Percentiles rank a stretch among this genome's conserved stretches.
phyloP scores from a whole-genome alignment of 768 basidiomycete genomes.

The Harrya chromipes region DNA sequence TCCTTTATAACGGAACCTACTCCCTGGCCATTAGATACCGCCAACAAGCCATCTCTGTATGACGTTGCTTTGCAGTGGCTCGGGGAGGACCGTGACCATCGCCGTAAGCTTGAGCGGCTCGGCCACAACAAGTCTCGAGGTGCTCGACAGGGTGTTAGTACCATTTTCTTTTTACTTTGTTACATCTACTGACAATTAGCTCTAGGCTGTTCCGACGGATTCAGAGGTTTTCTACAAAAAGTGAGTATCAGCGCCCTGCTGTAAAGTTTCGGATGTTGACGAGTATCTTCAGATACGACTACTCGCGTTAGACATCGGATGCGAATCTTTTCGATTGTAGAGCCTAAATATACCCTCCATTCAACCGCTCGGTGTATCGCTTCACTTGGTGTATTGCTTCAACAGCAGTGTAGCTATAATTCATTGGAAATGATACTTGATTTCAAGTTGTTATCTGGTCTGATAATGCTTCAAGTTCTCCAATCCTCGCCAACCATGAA shows the following conservation, averaged over 20 bases:
- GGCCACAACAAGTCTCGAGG: conserved; percentile 65
- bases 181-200: conserved; percentile 3
- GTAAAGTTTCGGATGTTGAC: conserved; percentile 3
- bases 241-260: conserved; percentile 38
- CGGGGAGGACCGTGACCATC: conserved; percentile 70
- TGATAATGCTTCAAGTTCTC: background rate
- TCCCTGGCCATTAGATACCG: conserved; percentile 59
- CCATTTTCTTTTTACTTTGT: conserved; percentile 7
- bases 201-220: conserved; percentile 60
- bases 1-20: conserved; percentile 62
- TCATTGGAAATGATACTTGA: background rate
- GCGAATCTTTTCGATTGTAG: background rate
- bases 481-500: background rate
- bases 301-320: conserved; percentile 36
- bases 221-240: conserved; percentile 85
- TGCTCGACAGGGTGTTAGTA: conserved; percentile 51
- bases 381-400: conserved; percentile 13
- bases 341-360: background rate
- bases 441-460: conserved; percentile 4
- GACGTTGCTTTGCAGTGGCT: conserved; percentile 83
- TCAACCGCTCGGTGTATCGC: conserved; percentile 10
- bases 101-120: conserved; percentile 53
- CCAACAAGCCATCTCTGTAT: conserved; percentile 47
- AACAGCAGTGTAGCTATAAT: conserved; percentile 12
- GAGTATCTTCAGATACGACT: conserved; percentile 44